Conservation (phyloP, 1,139 yeast genomes). For the Sugiyamaella neomexicana region DNA sequence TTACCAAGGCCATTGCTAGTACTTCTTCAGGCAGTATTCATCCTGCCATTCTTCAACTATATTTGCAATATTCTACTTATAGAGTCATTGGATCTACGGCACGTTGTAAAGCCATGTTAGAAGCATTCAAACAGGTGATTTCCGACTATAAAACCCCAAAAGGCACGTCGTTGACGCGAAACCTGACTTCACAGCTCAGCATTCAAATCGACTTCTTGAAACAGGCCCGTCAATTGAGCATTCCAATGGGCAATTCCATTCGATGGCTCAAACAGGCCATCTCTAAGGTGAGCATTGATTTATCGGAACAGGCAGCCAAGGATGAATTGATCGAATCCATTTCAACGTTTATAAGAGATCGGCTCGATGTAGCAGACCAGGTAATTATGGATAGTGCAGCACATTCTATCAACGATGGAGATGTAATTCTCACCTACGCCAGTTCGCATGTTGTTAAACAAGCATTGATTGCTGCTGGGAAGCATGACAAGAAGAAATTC, state of each 20-base stretch:
- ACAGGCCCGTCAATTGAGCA: conserved; percentile 86
- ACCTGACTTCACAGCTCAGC: conserved; percentile 84
- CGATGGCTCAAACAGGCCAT: conserved; percentile 96
- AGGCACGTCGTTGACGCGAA: conserved; percentile 82
- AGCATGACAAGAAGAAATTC: conserved; percentile 59
- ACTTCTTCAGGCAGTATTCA: conserved; percentile 63
- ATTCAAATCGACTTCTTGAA: conserved; percentile 92
- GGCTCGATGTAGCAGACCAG: conserved; percentile 78
- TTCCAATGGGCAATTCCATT: conserved; percentile 97
- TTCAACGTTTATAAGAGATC: conserved; percentile 79
- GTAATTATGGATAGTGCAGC: conserved; percentile 83
- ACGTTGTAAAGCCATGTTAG: conserved; percentile 81
- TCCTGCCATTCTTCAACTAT: conserved; percentile 77
- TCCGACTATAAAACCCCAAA: conserved; percentile 80
- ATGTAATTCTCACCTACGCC: conserved; percentile 84
- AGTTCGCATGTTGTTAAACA: conserved; percentile 81
- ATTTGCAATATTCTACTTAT: conserved; percentile 80
- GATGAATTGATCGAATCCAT: conserved; percentile 63
- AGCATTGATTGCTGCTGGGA: conserved; percentile 68
- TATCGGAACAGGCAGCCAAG: conserved; percentile 73
- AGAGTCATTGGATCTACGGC: conserved; percentile 87
- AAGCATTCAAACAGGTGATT: conserved; percentile 80
- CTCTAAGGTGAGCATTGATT: conserved; percentile 61
- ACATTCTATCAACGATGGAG: conserved; percentile 70
- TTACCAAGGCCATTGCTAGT: conserved; percentile 22